Conservation (phyloP, 441 rosid genomes). For the Erodium texanum region DNA sequence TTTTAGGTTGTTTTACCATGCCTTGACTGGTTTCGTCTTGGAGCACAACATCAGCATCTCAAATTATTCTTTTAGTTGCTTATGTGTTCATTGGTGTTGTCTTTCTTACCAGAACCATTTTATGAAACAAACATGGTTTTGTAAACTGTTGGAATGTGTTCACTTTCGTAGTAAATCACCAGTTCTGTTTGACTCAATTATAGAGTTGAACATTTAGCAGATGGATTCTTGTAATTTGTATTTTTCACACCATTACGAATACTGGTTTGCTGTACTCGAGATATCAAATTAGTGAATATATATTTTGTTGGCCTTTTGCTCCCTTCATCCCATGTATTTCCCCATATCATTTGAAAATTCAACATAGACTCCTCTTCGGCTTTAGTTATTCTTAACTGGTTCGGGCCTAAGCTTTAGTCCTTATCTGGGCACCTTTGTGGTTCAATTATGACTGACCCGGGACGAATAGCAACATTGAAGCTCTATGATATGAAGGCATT, state of each 20-base stretch:
- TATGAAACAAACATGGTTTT: not conserved
- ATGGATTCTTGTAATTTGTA: not conserved
- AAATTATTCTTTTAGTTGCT: not conserved
- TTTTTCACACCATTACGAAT: not conserved
- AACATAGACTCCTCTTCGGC: not conserved
- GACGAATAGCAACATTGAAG: not conserved
- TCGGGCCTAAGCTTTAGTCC: not conserved
- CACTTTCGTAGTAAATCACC: not conserved
- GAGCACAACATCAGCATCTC: not conserved
- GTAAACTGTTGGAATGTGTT: not conserved
- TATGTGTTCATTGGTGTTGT: not conserved
- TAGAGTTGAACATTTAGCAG: not conserved
- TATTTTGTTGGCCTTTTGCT: not conserved
- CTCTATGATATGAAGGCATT: not conserved
- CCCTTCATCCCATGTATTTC: not conserved
- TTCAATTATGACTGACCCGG: not conserved
- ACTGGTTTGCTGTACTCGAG: not conserved
- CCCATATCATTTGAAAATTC: not conserved
- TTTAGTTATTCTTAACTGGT: too few relatives aligned
- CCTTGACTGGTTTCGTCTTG: not conserved
- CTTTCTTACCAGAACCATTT: not conserved
- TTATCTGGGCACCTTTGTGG: not conserved
- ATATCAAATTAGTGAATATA: too few relatives aligned
- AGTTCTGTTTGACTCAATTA: not conserved
- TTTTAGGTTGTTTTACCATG: not conserved